Percentiles rank a stretch among this genome's conserved stretches.
phyloP scores from a whole-genome alignment of 768 basidiomycete genomes.

The Lanmaoa pseudosensibilis region DNA sequence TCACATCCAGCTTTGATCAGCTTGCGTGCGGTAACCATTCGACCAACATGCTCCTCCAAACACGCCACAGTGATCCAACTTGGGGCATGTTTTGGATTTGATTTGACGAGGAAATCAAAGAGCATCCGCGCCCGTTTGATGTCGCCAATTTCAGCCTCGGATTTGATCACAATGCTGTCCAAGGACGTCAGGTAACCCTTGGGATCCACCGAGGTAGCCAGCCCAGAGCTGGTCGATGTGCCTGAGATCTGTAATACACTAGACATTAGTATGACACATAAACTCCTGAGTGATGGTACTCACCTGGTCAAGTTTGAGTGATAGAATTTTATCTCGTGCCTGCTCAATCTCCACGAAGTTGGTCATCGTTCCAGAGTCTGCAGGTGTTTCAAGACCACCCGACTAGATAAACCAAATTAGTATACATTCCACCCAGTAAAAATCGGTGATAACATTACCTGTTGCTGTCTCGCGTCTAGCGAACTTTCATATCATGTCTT shows the following conservation, averaged over 20 bases:
- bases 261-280: not conserved
- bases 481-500: constrained; percentile 77
- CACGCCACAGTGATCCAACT: constrained; percentile 99
- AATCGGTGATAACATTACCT: constrained; percentile 43
- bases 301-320: constrained; percentile 91
- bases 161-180: constrained; percentile 85
- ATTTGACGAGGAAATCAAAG: constrained; percentile 94
- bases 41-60: constrained; percentile 92
- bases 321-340: constrained; percentile 91
- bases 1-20: constrained; percentile 93
- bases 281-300: constrained; percentile 7
- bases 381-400: constrained; percentile 81
- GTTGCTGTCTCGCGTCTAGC: constrained; percentile 74
- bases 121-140: constrained; percentile 97
- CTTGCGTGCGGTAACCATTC: constrained; percentile 94
- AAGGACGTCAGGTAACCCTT: constrained; percentile 98
- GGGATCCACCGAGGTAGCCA: constrained; percentile 88
- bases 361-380: constrained; percentile 76
- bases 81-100: constrained; percentile 95
- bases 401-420: constrained; percentile 2
- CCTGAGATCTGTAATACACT: constrained; percentile 58
- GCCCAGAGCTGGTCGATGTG: constrained; percentile 69
- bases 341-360: constrained; percentile 98
- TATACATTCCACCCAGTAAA: not conserved
- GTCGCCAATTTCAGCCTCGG: constrained; percentile 95